Percentiles rank a stretch among this genome's conserved stretches.
phyloP scores from a whole-genome alignment of 2,329 filamentous ascomycete genomes.

The Kalmusia sp. region DNA sequence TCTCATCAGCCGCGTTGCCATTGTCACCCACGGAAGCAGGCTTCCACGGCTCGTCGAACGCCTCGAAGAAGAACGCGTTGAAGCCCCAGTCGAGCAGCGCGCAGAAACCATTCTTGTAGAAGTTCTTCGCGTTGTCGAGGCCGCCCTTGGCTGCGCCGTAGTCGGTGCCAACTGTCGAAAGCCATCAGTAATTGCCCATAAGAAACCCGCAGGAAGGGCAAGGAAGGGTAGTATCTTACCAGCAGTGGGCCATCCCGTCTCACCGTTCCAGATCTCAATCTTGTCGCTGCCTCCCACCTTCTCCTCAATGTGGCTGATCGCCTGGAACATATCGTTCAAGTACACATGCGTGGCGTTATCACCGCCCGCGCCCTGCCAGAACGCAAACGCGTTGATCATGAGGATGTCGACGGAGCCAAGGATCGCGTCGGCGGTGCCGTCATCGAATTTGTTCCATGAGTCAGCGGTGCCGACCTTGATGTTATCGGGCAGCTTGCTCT shows the following conservation, averaged over 20 bases:
- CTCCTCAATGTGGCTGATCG: conserved; percentile 67
- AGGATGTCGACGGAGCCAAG: conserved; percentile 68
- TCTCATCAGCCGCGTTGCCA: conserved; percentile 68
- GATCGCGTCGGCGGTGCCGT: conserved; percentile 71
- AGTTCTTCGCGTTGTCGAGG: conserved; percentile 64
- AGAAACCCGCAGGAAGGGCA: background rate
- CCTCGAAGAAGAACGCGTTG: conserved; percentile 77
- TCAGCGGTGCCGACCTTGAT: conserved; percentile 72
- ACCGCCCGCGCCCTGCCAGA: conserved; percentile 71
- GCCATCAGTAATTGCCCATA: conserved; percentile 16
- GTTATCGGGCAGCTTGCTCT: conserved; percentile 58
- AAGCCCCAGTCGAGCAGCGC: conserved; percentile 69
- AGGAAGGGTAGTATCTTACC: conserved; percentile 26
- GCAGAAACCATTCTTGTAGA: conserved; percentile 69
- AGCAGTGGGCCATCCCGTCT: conserved; percentile 71
- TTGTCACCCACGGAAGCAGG: conserved; percentile 68
- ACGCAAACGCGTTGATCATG: conserved; percentile 73
- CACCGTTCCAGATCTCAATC: conserved; percentile 71
- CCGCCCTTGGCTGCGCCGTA: conserved; percentile 69
- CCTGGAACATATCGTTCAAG: conserved; percentile 72
- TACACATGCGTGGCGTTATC: conserved; percentile 67
- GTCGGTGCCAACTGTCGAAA: conserved; percentile 61
- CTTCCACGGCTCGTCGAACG: conserved; percentile 77
- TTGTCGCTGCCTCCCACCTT: conserved; percentile 61
- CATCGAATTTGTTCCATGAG: conserved; percentile 75